Conservation (phyloP, 78 protist genomes). For the Creolimax fragrantissima region DNA sequence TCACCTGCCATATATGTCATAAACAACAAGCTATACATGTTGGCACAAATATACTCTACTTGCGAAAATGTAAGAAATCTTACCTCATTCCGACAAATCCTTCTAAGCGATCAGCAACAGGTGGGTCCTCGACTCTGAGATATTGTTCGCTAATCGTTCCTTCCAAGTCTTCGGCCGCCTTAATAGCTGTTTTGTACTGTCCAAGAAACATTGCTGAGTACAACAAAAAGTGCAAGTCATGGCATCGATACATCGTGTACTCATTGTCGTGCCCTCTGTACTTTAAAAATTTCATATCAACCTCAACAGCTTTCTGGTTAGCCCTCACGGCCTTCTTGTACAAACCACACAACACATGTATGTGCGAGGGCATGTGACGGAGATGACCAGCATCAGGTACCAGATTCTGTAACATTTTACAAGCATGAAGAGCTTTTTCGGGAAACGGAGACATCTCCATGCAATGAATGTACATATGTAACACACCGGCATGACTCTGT, state of each 20-base stretch:
- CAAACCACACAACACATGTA: neutral
- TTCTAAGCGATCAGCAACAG: no score
- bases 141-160: neutral
- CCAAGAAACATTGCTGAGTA: neutral
- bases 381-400: neutral
- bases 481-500: neutral
- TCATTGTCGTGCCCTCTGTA: neutral
- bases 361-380: slow-evolving; percentile 14
- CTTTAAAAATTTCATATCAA: neutral
- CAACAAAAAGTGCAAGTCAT: neutral
- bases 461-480: neutral
- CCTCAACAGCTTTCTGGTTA: neutral
- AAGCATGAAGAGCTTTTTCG: neutral
- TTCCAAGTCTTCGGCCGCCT: neutral
- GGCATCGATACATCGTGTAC: neutral
- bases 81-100: no score
- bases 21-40: no score
- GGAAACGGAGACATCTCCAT: neutral
- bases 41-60: no score
- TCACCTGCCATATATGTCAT: no score
- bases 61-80: no score
- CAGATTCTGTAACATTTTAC: neutral
- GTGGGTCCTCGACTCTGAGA: no score
- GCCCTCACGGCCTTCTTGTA: neutral
- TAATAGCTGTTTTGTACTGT: neutral